phyloP scores from a whole-genome alignment of 176 grass and related monocot genomes.

The Triticum monococcum region DNA sequence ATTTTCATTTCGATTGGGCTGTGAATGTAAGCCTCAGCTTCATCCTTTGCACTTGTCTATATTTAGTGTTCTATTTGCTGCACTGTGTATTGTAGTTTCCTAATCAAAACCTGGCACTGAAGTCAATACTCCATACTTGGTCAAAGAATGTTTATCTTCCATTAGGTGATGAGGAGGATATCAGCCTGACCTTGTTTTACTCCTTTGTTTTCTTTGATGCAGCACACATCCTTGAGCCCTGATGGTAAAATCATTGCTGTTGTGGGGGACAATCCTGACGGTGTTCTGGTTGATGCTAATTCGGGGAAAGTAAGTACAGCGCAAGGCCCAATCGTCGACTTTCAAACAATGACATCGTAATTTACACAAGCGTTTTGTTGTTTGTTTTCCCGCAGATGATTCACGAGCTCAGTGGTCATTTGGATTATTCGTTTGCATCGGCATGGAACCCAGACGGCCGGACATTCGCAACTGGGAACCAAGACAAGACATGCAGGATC shows the following conservation, averaged over 20 bases:
- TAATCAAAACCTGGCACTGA: not conserved
- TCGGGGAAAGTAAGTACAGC: constrained; percentile 62
- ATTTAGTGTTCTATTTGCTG: not conserved
- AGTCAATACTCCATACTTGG: not conserved
- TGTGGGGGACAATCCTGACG: constrained; percentile 69
- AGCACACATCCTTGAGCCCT: constrained; percentile 74
- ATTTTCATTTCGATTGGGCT: constrained; percentile 64
- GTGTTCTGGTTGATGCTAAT: constrained; percentile 58
- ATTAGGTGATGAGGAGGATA: not conserved
- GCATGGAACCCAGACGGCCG: constrained; percentile 74
- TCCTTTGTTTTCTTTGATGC: constrained; percentile 27
- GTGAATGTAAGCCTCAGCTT: constrained; percentile 61
- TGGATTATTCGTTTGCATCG: constrained; percentile 88
- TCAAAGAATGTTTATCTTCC: not conserved
- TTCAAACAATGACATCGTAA: not conserved
- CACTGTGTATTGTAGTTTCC: not conserved
- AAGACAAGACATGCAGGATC: constrained; percentile 89
- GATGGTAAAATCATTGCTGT: constrained; percentile 71
- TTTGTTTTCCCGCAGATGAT: constrained; percentile 43
- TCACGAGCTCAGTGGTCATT: constrained; percentile 58
- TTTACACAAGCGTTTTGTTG: not conserved
- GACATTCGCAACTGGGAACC: constrained; percentile 77
- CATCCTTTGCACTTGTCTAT: not conserved
- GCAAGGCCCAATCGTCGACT: not conserved
- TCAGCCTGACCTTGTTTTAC: constrained; percentile 12